Evolutionary conservation across 352 stramenopile species (phyloP), one percentile per base, ranked within the genome.

Genomic region (Globisporangium spiculum): DNA sequence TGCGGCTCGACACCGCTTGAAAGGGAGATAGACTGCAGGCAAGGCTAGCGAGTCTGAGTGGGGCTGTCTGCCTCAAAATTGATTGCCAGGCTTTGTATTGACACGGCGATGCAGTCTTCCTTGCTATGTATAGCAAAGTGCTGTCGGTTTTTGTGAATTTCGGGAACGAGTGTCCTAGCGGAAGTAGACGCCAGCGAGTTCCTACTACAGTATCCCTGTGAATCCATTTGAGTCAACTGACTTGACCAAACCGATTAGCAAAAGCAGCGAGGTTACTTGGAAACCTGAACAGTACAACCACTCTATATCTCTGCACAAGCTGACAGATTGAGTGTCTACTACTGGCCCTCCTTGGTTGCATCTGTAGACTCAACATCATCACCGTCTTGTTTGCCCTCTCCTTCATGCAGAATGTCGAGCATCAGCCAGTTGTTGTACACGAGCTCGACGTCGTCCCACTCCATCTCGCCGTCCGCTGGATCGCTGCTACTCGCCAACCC

Each of bases 361-460:
- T 12, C 22, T 12, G 44, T 9, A 52, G 18, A 4, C 44, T 52
- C 44, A 12, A 18, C 18, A 4, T 18, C 44, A 12, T 22, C 18
- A 3, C 18, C 44, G 44, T 20, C 18, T 12, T 46, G 38, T 46
- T 52, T 52, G 5, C 6, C 44, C 44, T 14, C 38, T 14, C 36
- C 61, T 44, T 78, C 75, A 20, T 76, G 75, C 32, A 83, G 50
- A 16, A 77, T 79, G 53, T 83, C 68, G 12, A 83, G 70, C 32
- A 83, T 64, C 48, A 83, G 50, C 74, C 76, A 83, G 65, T 71
- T 83, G 67, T 79, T 83, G 74, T 67, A 71, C 50, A 83, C 73
- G 27, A 81, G 55, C 44, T 80, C 74, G 41, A 83, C 68, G 20
- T 83, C 74, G 48, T 79, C 65, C 63, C 71, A 65, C 44, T 75